Conservation (phyloP, 202 grass and related monocot species). For the Carex arenaria region DNA sequence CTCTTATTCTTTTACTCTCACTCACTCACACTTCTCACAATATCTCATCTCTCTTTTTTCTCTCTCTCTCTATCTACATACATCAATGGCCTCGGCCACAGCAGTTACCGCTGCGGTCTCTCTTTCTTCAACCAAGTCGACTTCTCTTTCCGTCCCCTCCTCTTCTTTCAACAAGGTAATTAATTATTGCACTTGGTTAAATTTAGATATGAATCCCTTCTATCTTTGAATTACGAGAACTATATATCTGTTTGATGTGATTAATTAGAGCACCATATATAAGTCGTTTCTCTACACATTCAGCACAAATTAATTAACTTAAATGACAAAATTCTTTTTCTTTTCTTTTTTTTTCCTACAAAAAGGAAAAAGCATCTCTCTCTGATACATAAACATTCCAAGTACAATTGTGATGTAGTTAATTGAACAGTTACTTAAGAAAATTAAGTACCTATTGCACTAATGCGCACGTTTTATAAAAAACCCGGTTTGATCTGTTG, state of each 20-base stretch:
- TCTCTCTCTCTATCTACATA: neutral
- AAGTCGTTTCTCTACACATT: neutral
- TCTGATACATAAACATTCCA: neutral
- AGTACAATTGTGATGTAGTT: neutral
- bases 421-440: neutral
- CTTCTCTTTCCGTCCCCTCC: constrained; percentile 17
- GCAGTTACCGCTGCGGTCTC: constrained; percentile 23
- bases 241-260: neutral
- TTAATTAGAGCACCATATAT: neutral
- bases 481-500: neutral
- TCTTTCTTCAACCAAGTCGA: constrained; percentile 23
- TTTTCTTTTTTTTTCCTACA: neutral
- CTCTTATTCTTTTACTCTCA: constrained; percentile 8
- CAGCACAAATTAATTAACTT: neutral
- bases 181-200: neutral
- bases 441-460: neutral
- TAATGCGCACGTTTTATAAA: neutral
- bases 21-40: constrained; percentile 4
- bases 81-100: constrained; percentile 17
- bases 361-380: neutral
- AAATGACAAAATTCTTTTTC: neutral
- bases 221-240: neutral
- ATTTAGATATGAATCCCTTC: neutral
- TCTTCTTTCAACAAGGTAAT: constrained; percentile 25
- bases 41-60: neutral